These are phyloP conservation scores for Dendrocalamus latiflorus DNA, from an alignment of 202 grass and related monocot species.

Conservation along the genomic window DNA sequence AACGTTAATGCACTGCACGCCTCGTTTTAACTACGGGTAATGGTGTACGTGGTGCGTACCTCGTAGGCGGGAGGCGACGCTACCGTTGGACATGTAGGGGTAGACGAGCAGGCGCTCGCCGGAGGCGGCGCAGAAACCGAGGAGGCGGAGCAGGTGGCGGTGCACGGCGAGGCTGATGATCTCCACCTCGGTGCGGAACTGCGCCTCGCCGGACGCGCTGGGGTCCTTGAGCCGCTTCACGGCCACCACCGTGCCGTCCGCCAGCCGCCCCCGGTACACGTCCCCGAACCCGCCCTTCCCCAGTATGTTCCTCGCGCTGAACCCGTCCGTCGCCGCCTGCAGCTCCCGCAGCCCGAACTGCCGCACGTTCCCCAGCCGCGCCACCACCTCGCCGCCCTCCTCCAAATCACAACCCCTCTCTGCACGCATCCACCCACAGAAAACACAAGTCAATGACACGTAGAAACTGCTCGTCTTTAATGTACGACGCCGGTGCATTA, in stretches of 20 bases:
- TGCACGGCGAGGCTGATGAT: conserved; percentile 98
- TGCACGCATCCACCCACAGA: background rate
- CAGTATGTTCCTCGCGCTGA: conserved; percentile 61
- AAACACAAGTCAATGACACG: background rate
- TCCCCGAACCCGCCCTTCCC: conserved; percentile 89
- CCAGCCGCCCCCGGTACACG: conserved; percentile 65
- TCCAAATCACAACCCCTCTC: conserved; percentile 21
- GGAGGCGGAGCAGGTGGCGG: conserved; percentile 83
- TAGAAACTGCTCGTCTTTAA: background rate
- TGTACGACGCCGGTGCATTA: background rate
- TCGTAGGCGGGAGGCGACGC: conserved; percentile 70
- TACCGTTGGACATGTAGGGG: conserved; percentile 95
- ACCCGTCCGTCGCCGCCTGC: conserved; percentile 73
- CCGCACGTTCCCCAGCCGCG: conserved; percentile 65
- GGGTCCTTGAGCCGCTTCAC: conserved; percentile 93
- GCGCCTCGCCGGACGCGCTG: conserved; percentile 70
- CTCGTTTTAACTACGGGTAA: too few relatives aligned
- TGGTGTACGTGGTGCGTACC: conserved; percentile 33
- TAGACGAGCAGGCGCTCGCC: conserved; percentile 95
- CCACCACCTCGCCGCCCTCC: conserved; percentile 23
- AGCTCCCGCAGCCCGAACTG: conserved; percentile 74
- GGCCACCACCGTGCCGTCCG: conserved; percentile 63
- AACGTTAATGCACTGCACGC: background rate
- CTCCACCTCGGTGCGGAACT: conserved; percentile 93
- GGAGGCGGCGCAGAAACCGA: conserved; percentile 69